Conservation (phyloP, 352 stramenopile species). For the Globisporangium megalacanthum region DNA sequence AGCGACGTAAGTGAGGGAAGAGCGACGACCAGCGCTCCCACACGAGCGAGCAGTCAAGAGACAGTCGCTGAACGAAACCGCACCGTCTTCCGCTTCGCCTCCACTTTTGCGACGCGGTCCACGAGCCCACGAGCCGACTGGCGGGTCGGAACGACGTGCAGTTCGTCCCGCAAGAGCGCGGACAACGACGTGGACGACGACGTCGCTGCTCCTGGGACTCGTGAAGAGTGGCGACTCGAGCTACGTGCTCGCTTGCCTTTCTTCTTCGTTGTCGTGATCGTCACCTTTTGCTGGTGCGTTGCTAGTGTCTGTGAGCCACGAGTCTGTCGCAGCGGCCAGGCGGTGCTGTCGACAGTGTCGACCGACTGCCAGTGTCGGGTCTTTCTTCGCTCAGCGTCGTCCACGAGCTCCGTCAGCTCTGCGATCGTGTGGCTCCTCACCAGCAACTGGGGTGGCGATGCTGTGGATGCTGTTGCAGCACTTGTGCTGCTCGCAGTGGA, state of each 20-base stretch:
- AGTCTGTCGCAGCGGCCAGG: not conserved
- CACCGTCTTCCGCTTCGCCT: constrained; percentile 65
- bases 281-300: not conserved
- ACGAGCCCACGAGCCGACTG: constrained; percentile 29
- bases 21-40: too few relatives aligned
- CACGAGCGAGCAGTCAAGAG: too few relatives aligned
- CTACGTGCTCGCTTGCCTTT: not conserved
- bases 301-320: not conserved
- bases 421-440: constrained; percentile 13
- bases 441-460: not conserved
- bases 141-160: constrained; percentile 7
- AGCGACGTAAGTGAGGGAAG: not conserved
- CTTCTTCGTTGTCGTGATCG: not conserved
- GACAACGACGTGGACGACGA: constrained; percentile 22
- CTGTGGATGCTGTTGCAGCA: constrained; percentile 1
- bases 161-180: constrained; percentile 28
- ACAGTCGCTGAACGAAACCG: not conserved
- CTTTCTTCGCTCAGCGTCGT: constrained; percentile 29
- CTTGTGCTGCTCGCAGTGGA: not conserved
- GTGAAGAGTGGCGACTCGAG: not conserved
- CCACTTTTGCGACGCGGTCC: constrained; percentile 33
- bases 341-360: not conserved
- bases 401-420: constrained; percentile 24
- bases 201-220: constrained; percentile 1
- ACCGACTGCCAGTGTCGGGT: not conserved